Evolutionary conservation across 78 protist species (phyloP), one percentile per base, ranked within the genome.

Genomic region (Capsaspora owczarzaki): DNA sequence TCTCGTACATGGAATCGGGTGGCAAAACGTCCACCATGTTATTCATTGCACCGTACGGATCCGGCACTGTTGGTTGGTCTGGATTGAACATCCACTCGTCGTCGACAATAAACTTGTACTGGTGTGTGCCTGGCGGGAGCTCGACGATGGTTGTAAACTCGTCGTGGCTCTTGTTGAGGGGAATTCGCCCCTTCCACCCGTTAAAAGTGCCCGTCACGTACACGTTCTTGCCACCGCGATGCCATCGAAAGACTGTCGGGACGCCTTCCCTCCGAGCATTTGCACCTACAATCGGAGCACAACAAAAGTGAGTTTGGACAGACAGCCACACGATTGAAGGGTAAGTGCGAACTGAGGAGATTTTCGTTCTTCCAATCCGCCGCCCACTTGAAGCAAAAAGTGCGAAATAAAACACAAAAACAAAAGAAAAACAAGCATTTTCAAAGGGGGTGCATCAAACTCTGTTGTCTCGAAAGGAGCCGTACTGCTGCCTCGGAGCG

Each of bases 101-200:
- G 74, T 93, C 94, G 23, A 93, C 97, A 16, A 93, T 84, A 74
- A 81, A 93, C 72, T 89, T 88, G 61, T 91, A 93, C 68, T 88
- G 87, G 82, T 91, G 88, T 40, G 74, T 75, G 78, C 95, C 95
- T 10, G 88, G 87, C 44, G 94, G 87, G 51, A 91, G 41, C 22
- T 63, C 41, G 19, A 63, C 41, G 6, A 63, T 63, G 38, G 72
- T 63, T 31, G 72, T 63, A 35, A 63, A 63, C 41, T 63, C 72
- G 40, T 35, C 72, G 19, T 25, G 72, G 33, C 72, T 63, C 42
- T 41, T 10, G 16, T 49, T 63, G 20, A 63, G 41, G 20, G 72
- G 72, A 25, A 63, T 63, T 2, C 72, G 72, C 35, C 20, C 23
- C 35, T 8, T 31, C 72, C 72, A 63, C 42, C 33, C 23, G 72